These are phyloP conservation scores for Diaporthe sp. DNA, from an alignment of 2,329 filamentous ascomycete species.

Conservation along the genomic window DNA sequence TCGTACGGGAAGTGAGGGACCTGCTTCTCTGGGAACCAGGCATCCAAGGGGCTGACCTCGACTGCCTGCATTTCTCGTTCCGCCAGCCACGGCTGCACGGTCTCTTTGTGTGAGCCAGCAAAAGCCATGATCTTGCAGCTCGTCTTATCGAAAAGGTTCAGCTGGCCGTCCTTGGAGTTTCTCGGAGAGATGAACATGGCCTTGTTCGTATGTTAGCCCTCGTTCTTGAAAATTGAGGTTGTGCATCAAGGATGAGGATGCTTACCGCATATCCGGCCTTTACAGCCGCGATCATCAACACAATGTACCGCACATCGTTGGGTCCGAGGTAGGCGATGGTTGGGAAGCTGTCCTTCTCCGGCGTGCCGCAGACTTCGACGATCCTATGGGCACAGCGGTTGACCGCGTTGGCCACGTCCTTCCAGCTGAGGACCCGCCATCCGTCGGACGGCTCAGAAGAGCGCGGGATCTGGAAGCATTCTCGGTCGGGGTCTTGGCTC, in stretches of 20 bases:
- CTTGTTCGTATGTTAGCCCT: constrained; percentile 40
- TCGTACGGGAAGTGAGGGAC: constrained; percentile 54
- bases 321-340: constrained; percentile 39
- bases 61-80: constrained; percentile 55
- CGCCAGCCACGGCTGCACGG: constrained; percentile 54
- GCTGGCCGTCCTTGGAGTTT: constrained; percentile 60
- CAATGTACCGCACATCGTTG: constrained; percentile 38
- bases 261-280: constrained; percentile 43
- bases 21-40: constrained; percentile 54
- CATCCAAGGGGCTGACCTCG: constrained; percentile 49
- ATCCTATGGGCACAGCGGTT: constrained; percentile 39
- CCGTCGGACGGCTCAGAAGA: constrained; percentile 34
- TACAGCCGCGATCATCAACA: constrained; percentile 37
- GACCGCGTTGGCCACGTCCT: constrained; percentile 38
- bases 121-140: constrained; percentile 57
- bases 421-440: constrained; percentile 39
- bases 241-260: not conserved
- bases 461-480: constrained; percentile 38
- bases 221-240: rapidly evolving
- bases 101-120: constrained; percentile 47
- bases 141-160: constrained; percentile 59
- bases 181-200: constrained; percentile 60
- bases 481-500: constrained; percentile 36
- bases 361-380: constrained; percentile 35
- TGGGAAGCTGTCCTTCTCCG: constrained; percentile 35